phyloP scores from a whole-genome alignment of 306 rosid genomes.

The Vigna trinervia region DNA sequence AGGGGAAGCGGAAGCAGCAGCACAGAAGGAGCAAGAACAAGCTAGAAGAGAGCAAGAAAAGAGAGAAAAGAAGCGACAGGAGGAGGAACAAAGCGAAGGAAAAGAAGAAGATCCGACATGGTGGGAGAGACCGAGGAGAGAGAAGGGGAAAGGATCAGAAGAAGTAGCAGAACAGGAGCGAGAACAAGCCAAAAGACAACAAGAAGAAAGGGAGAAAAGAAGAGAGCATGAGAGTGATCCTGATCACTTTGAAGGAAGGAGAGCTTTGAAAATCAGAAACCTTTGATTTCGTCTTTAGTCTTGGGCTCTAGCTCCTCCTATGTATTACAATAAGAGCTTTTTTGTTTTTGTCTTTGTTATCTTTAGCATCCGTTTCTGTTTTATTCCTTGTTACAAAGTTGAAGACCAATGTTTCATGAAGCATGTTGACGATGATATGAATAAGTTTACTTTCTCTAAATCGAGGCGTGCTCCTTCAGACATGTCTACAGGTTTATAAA shows the following conservation, averaged over 20 bases:
- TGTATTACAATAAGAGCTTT: conserved; percentile 18
- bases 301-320: background rate
- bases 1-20: background rate
- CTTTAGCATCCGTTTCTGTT: background rate
- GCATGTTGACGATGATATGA: background rate
- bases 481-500: background rate
- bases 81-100: background rate
- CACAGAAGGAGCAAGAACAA: background rate
- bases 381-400: background rate
- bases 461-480: background rate
- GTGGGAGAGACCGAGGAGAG: background rate
- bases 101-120: background rate
- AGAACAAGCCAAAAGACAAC: conserved; percentile 6
- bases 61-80: background rate
- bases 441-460: background rate
- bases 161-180: background rate
- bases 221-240: conserved; percentile 1
- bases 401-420: background rate
- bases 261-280: conserved; percentile 31
- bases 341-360: background rate
- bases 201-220: conserved; percentile 7
- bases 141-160: background rate
- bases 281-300: conserved; percentile 22
- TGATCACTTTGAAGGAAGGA: conserved; percentile 40
- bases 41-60: background rate